Evolutionary conservation across 768 basidiomycete species (phyloP), one percentile per base, ranked within the genome.

Genomic region (Pisolithus sp.): DNA sequence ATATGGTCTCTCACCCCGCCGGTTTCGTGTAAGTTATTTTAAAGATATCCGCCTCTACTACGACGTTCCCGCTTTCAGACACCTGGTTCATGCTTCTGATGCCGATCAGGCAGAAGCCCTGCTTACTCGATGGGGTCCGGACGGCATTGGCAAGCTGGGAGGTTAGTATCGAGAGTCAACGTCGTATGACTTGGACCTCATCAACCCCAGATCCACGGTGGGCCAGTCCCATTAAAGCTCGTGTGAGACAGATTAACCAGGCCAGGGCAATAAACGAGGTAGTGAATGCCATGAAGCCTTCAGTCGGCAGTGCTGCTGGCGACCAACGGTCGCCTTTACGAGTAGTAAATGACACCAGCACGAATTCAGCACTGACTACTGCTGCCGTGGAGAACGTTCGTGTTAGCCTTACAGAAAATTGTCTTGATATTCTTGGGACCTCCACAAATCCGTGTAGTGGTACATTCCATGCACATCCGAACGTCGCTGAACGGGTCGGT

Each of bases 81-180:
- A 95, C 72, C 76, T 92, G 56, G 83, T 93, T 9, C 92, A 94
- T 71, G 91, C 93, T 28, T 92, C 89, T 52, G 89, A 93, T 70
- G 89, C 86, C 12, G 88, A 89, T 70, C 89, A 94, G 65, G 81
- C 89, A 31, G 88, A 89, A 67, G 91, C 87, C 23, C 76, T 94
- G 53, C 82, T 94, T 46, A 83, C 80, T 57, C 80, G 90, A 51
- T 93, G 93, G 91, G 86, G 87, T 36, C 86, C 87, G 42, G 92
- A 94, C 69, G 85, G 90, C 38, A 70, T 90, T 67, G 90, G 90
- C 53, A 93, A 94, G 69, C 72, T 93, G 47, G 89, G 86, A 73
- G 86, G 91, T 91, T 62, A 71, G 82, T 54, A 59, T 53, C 51
- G 48, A 26, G 41, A 20, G 46, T 52, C 23, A 20, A 55, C 53